Percentiles rank a stretch among this genome's conserved stretches.
phyloP scores from a whole-genome alignment of 805 yeast genomes.

The Candida mattraensis region DNA sequence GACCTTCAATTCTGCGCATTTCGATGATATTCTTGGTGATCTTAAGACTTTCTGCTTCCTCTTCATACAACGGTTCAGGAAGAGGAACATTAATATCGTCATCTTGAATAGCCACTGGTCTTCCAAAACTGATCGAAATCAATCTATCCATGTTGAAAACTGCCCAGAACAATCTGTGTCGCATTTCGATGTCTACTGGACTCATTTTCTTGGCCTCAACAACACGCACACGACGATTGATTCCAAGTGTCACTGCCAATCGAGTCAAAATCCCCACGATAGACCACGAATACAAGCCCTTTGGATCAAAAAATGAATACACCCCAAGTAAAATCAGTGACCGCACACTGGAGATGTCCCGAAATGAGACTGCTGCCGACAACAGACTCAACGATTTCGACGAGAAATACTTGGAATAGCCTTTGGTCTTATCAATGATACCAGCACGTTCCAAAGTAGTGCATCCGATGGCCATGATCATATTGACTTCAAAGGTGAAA shows the following conservation, averaged over 20 bases:
- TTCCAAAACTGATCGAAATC: slow-evolving; percentile 27
- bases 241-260: slow-evolving; percentile 44
- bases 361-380: slow-evolving; percentile 37
- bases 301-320: slow-evolving; percentile 50
- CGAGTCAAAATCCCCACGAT: slow-evolving; percentile 49
- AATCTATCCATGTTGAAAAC: slow-evolving; percentile 30
- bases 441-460: slow-evolving; percentile 46
- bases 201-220: slow-evolving; percentile 31
- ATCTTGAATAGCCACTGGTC: slow-evolving; percentile 30
- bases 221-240: slow-evolving; percentile 39
- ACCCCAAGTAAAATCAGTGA: slow-evolving; percentile 46
- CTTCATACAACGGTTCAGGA: slow-evolving; percentile 38
- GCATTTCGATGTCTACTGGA: slow-evolving; percentile 40
- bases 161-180: slow-evolving; percentile 38
- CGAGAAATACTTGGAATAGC: slow-evolving; percentile 41
- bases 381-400: slow-evolving; percentile 42
- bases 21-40: slow-evolving; percentile 43
- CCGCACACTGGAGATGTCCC: slow-evolving; percentile 41
- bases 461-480: slow-evolving; percentile 57
- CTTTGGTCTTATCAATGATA: slow-evolving; percentile 36
- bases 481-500: slow-evolving; percentile 45
- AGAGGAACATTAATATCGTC: slow-evolving; percentile 30
- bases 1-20: slow-evolving; percentile 47
- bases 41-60: slow-evolving; percentile 40
- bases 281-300: slow-evolving; percentile 53